These are phyloP conservation scores for Suillus discolor DNA, from an alignment of 768 basidiomycete species.

Conservation along the genomic window DNA sequence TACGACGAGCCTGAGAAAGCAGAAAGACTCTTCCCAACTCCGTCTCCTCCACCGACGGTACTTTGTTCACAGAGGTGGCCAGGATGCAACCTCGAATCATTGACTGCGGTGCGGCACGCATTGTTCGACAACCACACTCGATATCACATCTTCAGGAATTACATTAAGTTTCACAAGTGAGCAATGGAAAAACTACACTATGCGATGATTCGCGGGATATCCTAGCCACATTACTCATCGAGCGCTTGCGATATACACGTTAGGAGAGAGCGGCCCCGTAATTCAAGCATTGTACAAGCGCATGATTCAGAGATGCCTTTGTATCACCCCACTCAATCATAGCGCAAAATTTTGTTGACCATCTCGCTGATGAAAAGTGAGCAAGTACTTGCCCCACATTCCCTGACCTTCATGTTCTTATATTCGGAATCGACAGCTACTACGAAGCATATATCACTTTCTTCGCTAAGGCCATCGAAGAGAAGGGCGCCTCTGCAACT, in stretches of 20 bases:
- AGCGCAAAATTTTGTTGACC: slow-evolving; percentile 25
- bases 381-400: neutral
- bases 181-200: slow-evolving; percentile 12
- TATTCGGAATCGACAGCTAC: slow-evolving; percentile 18
- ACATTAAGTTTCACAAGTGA: slow-evolving; percentile 54
- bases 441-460: slow-evolving; percentile 30
- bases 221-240: slow-evolving; percentile 33
- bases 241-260: slow-evolving; percentile 30
- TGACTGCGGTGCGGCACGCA: slow-evolving; percentile 24
- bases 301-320: slow-evolving; percentile 23
- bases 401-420: neutral
- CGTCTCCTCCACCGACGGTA: slow-evolving; percentile 27
- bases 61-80: slow-evolving; percentile 30
- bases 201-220: neutral
- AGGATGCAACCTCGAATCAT: slow-evolving; percentile 25
- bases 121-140: slow-evolving; percentile 52
- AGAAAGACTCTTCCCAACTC: slow-evolving; percentile 27
- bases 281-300: slow-evolving; percentile 29
- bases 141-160: slow-evolving; percentile 53
- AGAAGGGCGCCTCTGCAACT: slow-evolving; percentile 19
- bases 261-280: slow-evolving; percentile 27
- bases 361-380: slow-evolving; percentile 31
- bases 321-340: slow-evolving; percentile 28
- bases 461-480: slow-evolving; percentile 21
- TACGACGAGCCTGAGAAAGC: slow-evolving; percentile 10